Evolutionary conservation across 345 rosid genomes (phyloP), one percentile per base, ranked within the genome.

Genomic region (Hypericum androsaemum): DNA sequence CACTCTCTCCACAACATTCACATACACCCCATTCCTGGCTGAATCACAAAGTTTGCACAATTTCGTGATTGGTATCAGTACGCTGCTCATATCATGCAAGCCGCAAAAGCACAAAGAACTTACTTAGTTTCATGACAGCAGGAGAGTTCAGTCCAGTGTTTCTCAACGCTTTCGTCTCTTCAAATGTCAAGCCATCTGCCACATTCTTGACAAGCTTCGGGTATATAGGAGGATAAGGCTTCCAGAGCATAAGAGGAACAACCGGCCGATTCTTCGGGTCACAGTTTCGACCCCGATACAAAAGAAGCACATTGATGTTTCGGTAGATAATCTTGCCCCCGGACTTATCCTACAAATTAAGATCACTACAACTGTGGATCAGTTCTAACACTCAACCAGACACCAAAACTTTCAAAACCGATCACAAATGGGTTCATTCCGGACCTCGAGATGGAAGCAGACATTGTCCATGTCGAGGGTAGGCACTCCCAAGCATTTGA

Each of bases 11-110:
- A 77, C 92, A 1, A 86, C 95, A 53, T 80, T 79, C 60, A 79
- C 84, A 54, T 84, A 84, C 51, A 87, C 92, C n/a, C 96, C 97
- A 59, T 87, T 90, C 76, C 96, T 80, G 10, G 95, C 95, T 90
- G 70, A 58, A 58, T 4, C 32, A 22, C 32, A 1, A 22, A 22
- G 32, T 22, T 22, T 22, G 32, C 1, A 22, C 32, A 22, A 22
- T 22, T 22, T 22, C 32, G 32, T 22, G 32, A 22, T 22, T 22
- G 32, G 32, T 4, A 22, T 22, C 4, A 4, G 32, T 4, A 22
- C 32, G 4, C 32, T 22, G 32, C 32, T 22, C 45, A 59, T 2
- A 5, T 4, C 8, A 39, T 37, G 14, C n/a, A 50, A 35, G 10
- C 39, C 37, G 12, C 37, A 35, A 16, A 39, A 54, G 14, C 14